phyloP scores from a whole-genome alignment of 805 yeast genomes.

The Grigorovia jiainica region DNA sequence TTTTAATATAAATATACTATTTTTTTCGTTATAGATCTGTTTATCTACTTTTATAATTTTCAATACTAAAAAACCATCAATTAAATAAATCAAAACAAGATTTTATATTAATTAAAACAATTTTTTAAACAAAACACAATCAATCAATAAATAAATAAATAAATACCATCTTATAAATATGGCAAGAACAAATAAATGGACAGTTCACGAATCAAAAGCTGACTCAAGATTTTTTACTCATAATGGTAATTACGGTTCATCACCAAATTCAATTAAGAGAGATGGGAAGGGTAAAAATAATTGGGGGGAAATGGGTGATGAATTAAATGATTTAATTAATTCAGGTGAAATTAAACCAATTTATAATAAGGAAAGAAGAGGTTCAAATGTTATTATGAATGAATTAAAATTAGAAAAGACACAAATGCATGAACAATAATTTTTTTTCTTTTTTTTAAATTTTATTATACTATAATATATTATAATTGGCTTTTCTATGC shows the following conservation, averaged over 20 bases:
- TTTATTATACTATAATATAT: too few species aligned
- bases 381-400: slow-evolving; percentile 38
- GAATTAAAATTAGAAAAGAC: slow-evolving; percentile 31
- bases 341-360: slow-evolving; percentile 46
- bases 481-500: too few species aligned
- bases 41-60: too few species aligned
- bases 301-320: slow-evolving; percentile 83
- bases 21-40: too few species aligned
- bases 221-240: slow-evolving; percentile 72
- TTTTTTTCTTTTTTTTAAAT: too few species aligned
- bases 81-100: not conserved
- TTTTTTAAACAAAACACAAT: too few species aligned
- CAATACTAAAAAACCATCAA: too few species aligned
- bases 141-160: not conserved
- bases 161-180: slow-evolving; percentile 47
- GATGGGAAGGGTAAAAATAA: slow-evolving; percentile 79
- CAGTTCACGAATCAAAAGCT: slow-evolving; percentile 46
- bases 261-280: slow-evolving; percentile 72
- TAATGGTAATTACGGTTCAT: slow-evolving; percentile 55
- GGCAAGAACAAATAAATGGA: slow-evolving; percentile 79
- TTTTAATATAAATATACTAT: too few species aligned
- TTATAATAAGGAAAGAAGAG: slow-evolving; percentile 39
- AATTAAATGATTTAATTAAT: slow-evolving; percentile 51
- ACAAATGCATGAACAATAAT: slow-evolving; percentile 14
- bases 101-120: too few species aligned